A percentile compares a stretch with the other conserved stretches of the same genome.
Evolutionary conservation across 2,329 filamentous ascomycete genomes (phyloP).

Genomic region (Aspergillus pseudoviridinutans): DNA sequence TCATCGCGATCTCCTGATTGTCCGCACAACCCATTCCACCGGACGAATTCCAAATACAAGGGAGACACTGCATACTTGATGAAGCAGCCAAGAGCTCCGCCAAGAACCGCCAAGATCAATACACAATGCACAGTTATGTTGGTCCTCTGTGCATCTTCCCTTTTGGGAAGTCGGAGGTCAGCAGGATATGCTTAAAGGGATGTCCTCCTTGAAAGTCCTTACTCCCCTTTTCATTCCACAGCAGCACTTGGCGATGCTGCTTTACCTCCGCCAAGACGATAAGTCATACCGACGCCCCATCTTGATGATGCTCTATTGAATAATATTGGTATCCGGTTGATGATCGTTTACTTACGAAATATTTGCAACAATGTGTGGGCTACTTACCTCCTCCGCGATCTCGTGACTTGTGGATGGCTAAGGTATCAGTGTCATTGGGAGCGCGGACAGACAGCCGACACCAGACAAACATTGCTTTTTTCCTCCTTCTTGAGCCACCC

Average conservation of each 20-base stretch:
- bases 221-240: constrained; percentile 15
- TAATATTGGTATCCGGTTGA: background rate
- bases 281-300: background rate
- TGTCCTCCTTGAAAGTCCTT: background rate
- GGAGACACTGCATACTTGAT: constrained; percentile 8
- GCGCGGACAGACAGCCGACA: background rate
- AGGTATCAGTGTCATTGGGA: background rate
- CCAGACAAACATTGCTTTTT: background rate
- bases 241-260: constrained; percentile 20
- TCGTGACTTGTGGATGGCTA: background rate
- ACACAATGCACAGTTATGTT: constrained; percentile 4
- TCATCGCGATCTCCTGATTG: constrained; percentile 7
- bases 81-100: constrained; percentile 18
- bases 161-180: constrained; percentile 1
- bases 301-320: background rate
- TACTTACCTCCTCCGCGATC: too few species aligned
- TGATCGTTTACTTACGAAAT: background rate
- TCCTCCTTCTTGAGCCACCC: constrained; percentile 1
- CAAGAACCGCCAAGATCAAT: constrained; percentile 18
- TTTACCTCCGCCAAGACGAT: constrained; percentile 2
- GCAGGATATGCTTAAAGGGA: background rate
- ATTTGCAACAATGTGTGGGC: background rate
- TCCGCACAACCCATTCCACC: background rate
- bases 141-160: constrained; percentile 4
- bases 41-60: background rate